Percentiles rank a stretch among this genome's conserved stretches.
These are phyloP conservation scores for Alternaria alternata DNA, from an alignment of 2,329 filamentous ascomycete species.

Conservation along the genomic window DNA sequence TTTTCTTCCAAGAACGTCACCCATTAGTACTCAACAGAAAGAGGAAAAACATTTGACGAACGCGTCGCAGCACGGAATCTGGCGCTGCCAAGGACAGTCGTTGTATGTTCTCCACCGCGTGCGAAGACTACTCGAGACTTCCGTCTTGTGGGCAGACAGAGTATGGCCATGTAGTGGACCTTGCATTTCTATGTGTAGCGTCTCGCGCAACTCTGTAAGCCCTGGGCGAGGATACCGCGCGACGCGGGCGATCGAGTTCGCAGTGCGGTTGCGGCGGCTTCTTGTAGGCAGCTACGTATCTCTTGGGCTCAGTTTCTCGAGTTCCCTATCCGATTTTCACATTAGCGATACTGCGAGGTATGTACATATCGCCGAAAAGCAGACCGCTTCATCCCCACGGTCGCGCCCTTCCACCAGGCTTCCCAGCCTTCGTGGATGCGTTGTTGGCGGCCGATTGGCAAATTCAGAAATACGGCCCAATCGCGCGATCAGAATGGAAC, in stretches of 20 bases:
- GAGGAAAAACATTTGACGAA: conserved; percentile 22
- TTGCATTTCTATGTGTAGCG: conserved; percentile 42
- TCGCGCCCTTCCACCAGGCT: conserved; percentile 13
- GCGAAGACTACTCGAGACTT: conserved; percentile 21
- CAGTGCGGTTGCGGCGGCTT: conserved; percentile 18
- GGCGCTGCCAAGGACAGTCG: conserved; percentile 19
- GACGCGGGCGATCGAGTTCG: conserved; percentile 22
- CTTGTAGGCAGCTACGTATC: neutral
- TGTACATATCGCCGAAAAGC: conserved; percentile 14
- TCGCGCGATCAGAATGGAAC: conserved; percentile 2
- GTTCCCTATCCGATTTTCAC: conserved; percentile 16
- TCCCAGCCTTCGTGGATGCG: conserved; percentile 11
- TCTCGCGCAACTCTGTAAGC: conserved; percentile 39
- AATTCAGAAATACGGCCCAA: neutral
- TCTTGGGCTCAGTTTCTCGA: conserved; percentile 1
- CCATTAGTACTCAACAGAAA: conserved; percentile 3
- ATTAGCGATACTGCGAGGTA: conserved; percentile 31
- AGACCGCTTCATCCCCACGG: conserved; percentile 19
- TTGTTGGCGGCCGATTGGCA: conserved; percentile 1
- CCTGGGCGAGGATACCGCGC: conserved; percentile 26
- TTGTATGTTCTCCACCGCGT: conserved; percentile 18
- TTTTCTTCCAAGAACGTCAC: neutral
- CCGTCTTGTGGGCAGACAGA: conserved; percentile 4
- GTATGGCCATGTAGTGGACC: conserved; percentile 28
- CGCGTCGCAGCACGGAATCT: conserved; percentile 20